Evolutionary conservation across 2,329 filamentous ascomycete species (phyloP).

Genomic region (Sporothrix brasiliensis): DNA sequence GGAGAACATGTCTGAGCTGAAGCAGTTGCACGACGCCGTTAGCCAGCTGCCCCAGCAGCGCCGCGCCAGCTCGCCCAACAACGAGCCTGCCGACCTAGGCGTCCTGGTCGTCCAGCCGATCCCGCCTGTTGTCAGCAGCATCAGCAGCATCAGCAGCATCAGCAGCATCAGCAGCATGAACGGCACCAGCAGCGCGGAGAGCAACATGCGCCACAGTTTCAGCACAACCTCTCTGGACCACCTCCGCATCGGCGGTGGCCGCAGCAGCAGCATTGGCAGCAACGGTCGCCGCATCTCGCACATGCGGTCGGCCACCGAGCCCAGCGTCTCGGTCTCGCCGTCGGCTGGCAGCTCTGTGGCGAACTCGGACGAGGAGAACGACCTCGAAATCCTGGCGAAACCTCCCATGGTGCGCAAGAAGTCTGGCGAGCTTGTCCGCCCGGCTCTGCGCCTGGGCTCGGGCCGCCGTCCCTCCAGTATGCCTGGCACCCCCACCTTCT

Average conservation of each 20-base stretch:
- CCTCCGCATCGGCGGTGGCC: constrained; percentile 39
- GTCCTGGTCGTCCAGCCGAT: constrained; percentile 46
- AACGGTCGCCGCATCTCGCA: constrained; percentile 52
- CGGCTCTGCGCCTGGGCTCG: constrained; percentile 80
- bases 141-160: constrained; percentile 30
- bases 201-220: constrained; percentile 51
- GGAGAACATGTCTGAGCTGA: constrained; percentile 61
- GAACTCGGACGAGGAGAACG: constrained; percentile 65
- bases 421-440: constrained; percentile 93
- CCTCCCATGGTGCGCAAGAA: constrained; percentile 97
- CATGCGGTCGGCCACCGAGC: constrained; percentile 60
- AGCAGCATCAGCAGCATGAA: too few species aligned
- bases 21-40: constrained; percentile 79
- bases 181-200: constrained; percentile 40
- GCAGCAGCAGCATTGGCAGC: constrained; percentile 52
- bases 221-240: constrained; percentile 52
- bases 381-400: constrained; percentile 69
- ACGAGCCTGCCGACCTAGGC: constrained; percentile 43
- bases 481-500: constrained; percentile 94
- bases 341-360: constrained; percentile 55
- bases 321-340: constrained; percentile 51
- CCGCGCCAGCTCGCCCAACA: constrained; percentile 59
- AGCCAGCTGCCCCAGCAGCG: constrained; percentile 73
- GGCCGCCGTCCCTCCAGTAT: constrained; percentile 87
- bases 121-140: constrained; percentile 37